phyloP scores from a whole-genome alignment of 1,284 basidiomycete genomes.

The Neonothopanus nambi region DNA sequence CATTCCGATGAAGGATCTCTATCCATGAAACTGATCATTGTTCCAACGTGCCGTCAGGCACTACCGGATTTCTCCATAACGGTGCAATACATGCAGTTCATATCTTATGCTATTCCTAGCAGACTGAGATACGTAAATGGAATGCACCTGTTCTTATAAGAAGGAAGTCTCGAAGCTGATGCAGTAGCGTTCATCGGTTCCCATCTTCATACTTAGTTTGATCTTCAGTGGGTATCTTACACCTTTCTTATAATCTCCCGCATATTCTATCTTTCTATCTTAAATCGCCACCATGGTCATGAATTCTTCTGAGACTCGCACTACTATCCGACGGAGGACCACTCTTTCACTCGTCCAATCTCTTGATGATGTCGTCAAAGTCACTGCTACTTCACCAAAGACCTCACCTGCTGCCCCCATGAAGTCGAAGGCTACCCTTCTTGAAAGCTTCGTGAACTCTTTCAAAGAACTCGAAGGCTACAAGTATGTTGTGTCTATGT shows the following conservation, averaged over 20 bases:
- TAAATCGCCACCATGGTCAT: conserved; percentile 30
- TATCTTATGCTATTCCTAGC: background rate
- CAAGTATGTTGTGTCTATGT: conserved; percentile 38
- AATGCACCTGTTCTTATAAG: background rate
- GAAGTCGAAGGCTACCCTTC: conserved; percentile 36
- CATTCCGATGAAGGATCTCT: no score
- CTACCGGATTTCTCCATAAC: no score
- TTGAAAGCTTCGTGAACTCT: conserved; percentile 46
- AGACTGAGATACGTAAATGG: background rate
- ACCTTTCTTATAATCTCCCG: conserved; percentile 4
- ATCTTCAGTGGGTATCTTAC: conserved; percentile 7
- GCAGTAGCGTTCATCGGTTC: background rate
- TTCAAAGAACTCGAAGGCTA: conserved; percentile 55
- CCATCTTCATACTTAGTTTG: conserved; percentile 4
- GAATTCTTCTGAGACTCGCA: conserved; percentile 30
- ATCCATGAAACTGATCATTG: no score
- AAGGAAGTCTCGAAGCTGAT: background rate
- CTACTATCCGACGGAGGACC: conserved; percentile 26
- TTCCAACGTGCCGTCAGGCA: no score
- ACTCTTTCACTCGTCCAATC: conserved; percentile 25
- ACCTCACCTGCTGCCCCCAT: conserved; percentile 14
- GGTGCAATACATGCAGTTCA: no score
- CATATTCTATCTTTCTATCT: conserved; percentile 16
- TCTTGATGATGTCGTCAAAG: conserved; percentile 24
- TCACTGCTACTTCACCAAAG: conserved; percentile 19